A percentile compares a stretch with the other conserved stretches of the same genome.
phyloP scores from a whole-genome alignment of 2,329 filamentous ascomycete species.

The Apiospora hydei region DNA sequence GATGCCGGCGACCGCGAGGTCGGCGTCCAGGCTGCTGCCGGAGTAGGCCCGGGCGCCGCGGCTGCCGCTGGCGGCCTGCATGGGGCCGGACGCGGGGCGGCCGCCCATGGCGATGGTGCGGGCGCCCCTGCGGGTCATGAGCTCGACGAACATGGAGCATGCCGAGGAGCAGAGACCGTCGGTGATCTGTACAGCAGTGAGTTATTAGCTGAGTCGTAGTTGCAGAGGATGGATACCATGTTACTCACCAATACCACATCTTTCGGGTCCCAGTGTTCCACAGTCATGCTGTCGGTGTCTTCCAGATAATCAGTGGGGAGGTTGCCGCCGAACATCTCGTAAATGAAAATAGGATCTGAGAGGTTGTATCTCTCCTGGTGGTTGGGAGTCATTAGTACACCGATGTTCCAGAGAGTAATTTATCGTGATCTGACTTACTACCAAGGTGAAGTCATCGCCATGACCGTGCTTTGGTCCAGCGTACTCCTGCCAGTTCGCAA shows the following conservation, averaged over 20 bases:
- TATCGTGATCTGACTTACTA: constrained; percentile 23
- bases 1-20: constrained; percentile 26
- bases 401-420: fast-evolving
- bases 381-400: not conserved
- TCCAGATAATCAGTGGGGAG: constrained; percentile 27
- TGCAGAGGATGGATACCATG: fast-evolving
- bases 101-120: constrained; percentile 55
- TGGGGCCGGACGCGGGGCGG: constrained; percentile 58
- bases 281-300: constrained; percentile 21
- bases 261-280: constrained; percentile 27
- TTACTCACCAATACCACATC: constrained; percentile 32
- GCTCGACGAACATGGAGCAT: constrained; percentile 42
- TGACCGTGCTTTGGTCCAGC: constrained; percentile 26
- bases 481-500: constrained; percentile 35
- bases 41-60: constrained; percentile 56
- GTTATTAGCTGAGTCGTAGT: not conserved
- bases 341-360: constrained; percentile 28
- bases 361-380: constrained; percentile 31
- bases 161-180: constrained; percentile 43
- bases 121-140: constrained; percentile 42
- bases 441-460: constrained; percentile 32
- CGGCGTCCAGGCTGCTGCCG: constrained; percentile 31
- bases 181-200: constrained; percentile 30
- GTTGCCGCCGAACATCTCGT: constrained; percentile 25
- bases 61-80: constrained; percentile 71